These are phyloP conservation scores for Pouteria campechiana DNA, from an alignment of 179 eudicot genomes.

Conservation along the genomic window DNA sequence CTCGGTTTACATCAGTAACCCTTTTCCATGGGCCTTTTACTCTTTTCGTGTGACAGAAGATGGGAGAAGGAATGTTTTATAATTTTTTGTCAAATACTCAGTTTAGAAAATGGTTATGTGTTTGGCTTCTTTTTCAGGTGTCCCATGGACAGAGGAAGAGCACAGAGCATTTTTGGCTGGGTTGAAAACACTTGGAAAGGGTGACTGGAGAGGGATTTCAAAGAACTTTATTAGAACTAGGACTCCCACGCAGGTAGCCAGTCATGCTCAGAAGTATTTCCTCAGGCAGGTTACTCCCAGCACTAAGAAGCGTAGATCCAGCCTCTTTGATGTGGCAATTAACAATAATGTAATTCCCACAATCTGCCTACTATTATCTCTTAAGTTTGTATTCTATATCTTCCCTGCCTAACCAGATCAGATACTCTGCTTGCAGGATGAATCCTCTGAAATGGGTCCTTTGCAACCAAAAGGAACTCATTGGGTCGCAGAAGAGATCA, in stretches of 20 bases:
- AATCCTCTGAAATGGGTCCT: too few relatives aligned
- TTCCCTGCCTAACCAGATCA: too few relatives aligned
- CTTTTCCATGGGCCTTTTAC: not conserved
- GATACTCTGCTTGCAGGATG: too few relatives aligned
- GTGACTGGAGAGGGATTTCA: conserved; percentile 41
- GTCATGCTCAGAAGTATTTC: conserved; percentile 42
- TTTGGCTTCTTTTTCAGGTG: conserved; percentile 9
- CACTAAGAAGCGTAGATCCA: conserved; percentile 20
- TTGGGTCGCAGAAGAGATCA: too few relatives aligned
- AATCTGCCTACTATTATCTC: too few relatives aligned
- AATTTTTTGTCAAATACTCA: too few relatives aligned
- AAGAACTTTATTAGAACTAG: conserved; percentile 19
- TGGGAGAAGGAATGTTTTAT: too few relatives aligned
- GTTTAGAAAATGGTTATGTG: not conserved
- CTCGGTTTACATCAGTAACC: not conserved
- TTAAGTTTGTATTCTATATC: too few relatives aligned
- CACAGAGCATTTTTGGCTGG: conserved; percentile 26
- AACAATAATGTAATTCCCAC: too few relatives aligned
- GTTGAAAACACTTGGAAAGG: conserved; percentile 31
- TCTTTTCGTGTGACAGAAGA: not conserved
- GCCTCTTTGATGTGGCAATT: conserved; percentile 38
- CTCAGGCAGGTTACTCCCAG: conserved; percentile 10
- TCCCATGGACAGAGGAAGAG: conserved; percentile 29
- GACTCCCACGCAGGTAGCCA: conserved; percentile 41
- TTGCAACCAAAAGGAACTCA: too few relatives aligned